Percentiles rank a stretch among this genome's conserved stretches.
phyloP scores from a whole-genome alignment of 2,329 filamentous ascomycete genomes.

The Paraphoma sp. region DNA sequence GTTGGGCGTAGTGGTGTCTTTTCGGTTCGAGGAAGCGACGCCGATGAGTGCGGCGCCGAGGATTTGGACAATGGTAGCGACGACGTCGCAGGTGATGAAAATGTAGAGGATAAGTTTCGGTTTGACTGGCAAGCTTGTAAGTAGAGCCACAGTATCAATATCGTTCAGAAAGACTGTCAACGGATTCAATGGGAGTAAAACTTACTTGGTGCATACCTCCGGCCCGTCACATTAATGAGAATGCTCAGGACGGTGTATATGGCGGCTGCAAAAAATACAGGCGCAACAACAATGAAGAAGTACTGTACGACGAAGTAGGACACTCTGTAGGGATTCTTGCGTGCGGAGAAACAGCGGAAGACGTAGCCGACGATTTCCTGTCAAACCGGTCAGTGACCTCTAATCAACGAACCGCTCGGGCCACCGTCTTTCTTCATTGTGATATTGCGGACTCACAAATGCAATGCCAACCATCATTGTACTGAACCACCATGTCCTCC shows the following conservation, averaged over 20 bases:
- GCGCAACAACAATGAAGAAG: constrained; percentile 67
- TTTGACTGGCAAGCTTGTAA: constrained; percentile 36
- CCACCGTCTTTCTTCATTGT: background rate
- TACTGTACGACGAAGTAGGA: constrained; percentile 65
- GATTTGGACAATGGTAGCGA: constrained; percentile 62
- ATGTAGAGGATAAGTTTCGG: constrained; percentile 59
- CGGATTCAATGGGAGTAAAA: background rate
- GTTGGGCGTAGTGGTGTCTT: constrained; percentile 60
- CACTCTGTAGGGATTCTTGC: constrained; percentile 60
- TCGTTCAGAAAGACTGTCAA: too few species aligned
- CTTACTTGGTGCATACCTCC: constrained; percentile 48
- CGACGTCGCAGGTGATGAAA: constrained; percentile 62
- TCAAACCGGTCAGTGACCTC: constrained; percentile 32
- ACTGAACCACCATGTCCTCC: constrained; percentile 53
- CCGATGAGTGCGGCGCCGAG: constrained; percentile 63
- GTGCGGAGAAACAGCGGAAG: constrained; percentile 48
- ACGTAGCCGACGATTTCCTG: constrained; percentile 52
- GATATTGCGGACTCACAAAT: constrained; percentile 24
- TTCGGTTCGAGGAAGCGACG: constrained; percentile 54
- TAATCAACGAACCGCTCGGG: background rate
- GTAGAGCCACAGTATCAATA: background rate
- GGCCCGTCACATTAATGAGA: constrained; percentile 56
- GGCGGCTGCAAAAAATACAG: constrained; percentile 63
- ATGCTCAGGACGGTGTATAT: constrained; percentile 63
- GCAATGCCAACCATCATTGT: constrained; percentile 51